Evolutionary conservation across 305 asterid genomes (phyloP).

Genomic region (Caryopteris hybrid): DNA sequence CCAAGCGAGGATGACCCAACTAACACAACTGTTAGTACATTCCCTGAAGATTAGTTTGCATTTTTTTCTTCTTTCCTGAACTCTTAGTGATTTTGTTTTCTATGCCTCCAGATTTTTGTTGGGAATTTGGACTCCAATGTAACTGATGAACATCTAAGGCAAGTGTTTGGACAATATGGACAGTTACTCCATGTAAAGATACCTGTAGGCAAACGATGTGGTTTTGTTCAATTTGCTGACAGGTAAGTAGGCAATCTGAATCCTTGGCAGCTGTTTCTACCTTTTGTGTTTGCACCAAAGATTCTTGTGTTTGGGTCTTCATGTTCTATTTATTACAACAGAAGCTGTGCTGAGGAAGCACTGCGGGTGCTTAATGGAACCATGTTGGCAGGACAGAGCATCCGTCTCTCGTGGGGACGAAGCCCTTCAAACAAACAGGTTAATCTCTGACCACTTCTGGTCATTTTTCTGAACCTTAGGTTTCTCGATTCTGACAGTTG

Average conservation of each 20-base stretch:
- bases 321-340: constrained; percentile 29
- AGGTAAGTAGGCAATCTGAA: constrained; percentile 40
- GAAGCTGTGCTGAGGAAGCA: constrained; percentile 94
- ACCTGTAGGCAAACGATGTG: constrained; percentile 94
- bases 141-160: constrained; percentile 75
- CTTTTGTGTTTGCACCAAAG: background rate
- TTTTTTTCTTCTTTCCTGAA: background rate
- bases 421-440: constrained; percentile 72
- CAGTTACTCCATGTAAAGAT: constrained; percentile 88
- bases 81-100: background rate
- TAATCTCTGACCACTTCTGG: background rate
- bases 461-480: background rate
- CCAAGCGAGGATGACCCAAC: constrained; percentile 85
- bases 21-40: constrained; percentile 80
- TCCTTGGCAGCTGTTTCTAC: background rate
- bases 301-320: background rate
- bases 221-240: constrained; percentile 92
- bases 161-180: constrained; percentile 71
- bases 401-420: constrained; percentile 97
- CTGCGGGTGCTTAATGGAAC: constrained; percentile 63
- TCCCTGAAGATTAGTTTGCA: background rate
- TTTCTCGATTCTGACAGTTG: background rate
- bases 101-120: constrained; percentile 69
- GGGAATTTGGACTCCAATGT: constrained; percentile 86
- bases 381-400: constrained; percentile 75